These are phyloP conservation scores for Penicillium digitatum DNA, from an alignment of 2,329 filamentous ascomycete genomes.

Conservation along the genomic window DNA sequence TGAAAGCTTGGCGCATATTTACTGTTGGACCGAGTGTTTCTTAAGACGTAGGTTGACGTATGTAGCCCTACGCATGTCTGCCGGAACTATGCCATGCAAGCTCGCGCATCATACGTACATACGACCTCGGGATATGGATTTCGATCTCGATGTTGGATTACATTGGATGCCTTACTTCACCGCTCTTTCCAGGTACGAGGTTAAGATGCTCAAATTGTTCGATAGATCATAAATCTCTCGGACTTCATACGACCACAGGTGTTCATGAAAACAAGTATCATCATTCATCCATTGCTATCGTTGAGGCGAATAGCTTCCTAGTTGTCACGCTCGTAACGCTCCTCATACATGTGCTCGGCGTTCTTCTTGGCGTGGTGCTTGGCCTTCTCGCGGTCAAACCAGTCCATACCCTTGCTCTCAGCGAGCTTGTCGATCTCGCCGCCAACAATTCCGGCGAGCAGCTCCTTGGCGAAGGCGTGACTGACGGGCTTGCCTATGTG, in stretches of 20 bases:
- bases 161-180: background rate
- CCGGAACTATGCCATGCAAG: constrained; percentile 1
- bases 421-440: constrained; percentile 72
- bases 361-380: constrained; percentile 57
- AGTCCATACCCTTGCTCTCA: constrained; percentile 66
- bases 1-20: constrained; percentile 3
- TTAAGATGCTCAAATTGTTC: background rate
- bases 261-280: background rate
- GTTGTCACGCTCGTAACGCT: constrained; percentile 54
- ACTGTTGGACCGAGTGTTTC: background rate
- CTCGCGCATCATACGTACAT: background rate
- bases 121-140: background rate
- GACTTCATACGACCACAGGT: background rate
- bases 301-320: constrained; percentile 44
- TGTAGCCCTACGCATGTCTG: constrained; percentile 1
- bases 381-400: constrained; percentile 57
- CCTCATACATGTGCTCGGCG: constrained; percentile 58
- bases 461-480: constrained; percentile 74
- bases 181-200: background rate
- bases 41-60: background rate
- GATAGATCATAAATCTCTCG: background rate
- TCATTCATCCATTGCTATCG: background rate
- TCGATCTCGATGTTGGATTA: background rate
- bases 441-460: constrained; percentile 66
- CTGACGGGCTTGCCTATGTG: constrained; percentile 63